phyloP scores from a whole-genome alignment of 2,329 filamentous ascomycete genomes.

The Botrytis elliptica region DNA sequence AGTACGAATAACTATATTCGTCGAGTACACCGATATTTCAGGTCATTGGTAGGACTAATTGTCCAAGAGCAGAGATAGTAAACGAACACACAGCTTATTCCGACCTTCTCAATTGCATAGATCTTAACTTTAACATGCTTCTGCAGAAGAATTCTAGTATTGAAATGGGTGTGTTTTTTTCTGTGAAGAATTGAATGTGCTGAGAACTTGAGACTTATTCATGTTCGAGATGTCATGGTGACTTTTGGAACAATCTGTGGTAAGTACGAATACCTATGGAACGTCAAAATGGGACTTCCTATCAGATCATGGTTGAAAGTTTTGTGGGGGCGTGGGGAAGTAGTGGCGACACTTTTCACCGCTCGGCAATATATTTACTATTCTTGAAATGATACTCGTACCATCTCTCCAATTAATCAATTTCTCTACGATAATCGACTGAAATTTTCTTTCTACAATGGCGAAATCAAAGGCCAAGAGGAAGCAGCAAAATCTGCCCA shows the following conservation, averaged over 20 bases:
- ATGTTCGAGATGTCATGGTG: neutral
- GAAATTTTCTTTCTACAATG: slow-evolving; percentile 38
- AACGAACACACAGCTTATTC: neutral
- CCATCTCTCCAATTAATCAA: neutral
- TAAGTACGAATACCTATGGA: neutral
- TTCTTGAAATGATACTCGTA: neutral
- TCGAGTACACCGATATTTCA: neutral
- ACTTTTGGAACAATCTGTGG: neutral
- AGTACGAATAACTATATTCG: slow-evolving; percentile 4
- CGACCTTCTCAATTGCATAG: neutral
- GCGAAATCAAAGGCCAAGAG: slow-evolving; percentile 48
- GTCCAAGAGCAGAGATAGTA: neutral
- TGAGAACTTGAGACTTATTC: neutral
- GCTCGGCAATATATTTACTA: slow-evolving; percentile 5
- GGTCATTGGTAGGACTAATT: neutral
- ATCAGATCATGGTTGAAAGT: neutral
- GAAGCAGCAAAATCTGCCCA: slow-evolving; percentile 46
- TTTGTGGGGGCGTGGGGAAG: neutral
- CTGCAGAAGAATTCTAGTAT: neutral
- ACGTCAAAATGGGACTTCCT: neutral
- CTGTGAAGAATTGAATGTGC: neutral
- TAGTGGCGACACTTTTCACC: slow-evolving; percentile 6
- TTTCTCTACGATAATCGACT: neutral
- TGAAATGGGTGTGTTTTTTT: neutral
- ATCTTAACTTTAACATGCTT: neutral